Base-by-base conservation (phyloP, 495 filamentous ascomycete genomes). In the Aspergillus carlsbadensis region DNA sequence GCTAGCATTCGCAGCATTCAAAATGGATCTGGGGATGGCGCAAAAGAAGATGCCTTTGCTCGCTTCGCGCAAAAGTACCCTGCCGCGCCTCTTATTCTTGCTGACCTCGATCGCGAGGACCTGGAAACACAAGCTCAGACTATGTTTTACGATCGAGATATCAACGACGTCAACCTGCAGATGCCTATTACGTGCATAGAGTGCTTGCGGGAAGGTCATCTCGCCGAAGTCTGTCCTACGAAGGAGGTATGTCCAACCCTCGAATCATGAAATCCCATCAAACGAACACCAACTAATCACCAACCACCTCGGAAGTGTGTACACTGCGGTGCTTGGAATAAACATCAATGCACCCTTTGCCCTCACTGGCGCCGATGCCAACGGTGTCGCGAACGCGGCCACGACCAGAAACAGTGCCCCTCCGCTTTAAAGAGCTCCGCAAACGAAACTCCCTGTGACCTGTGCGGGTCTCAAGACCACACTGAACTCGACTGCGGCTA, bases 101-200 rank as follows among this genome's bases (percentile, higher is more conserved):
- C 73, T 7, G 78, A 82, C 56, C 63, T 82, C 26, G 56, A 64
- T 36, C 55, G 68, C 17, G 58, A 72, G 22, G 78, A 82, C 47
- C 65, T 80, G 52, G 68, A 75, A 42, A 56, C 63, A 2, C 75
- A 79, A 57, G 61, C 74, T 10, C 66, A 61, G 42, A 67, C 59
- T 39, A 63, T 81, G n/a, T 75, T 75, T 75, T 70, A 87, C 79
- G 60, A 84, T 78, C 65, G 79, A 68, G 64, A 85, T 68, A 64
- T 86, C 73, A 56, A 90, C 62, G 60, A 89, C 35, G 65, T 83
- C 75, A 67, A 91, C 72, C 70, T 84, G 69, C 69, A 87, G 77
- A 48, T 84, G 76, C 89, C 88, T 77, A 65, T 87, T 58, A 69
- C 70, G 42, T 82, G 70, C 39, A 67, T 65, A 20, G 76, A 78